A percentile compares a stretch with the other conserved stretches of the same genome.
Conservation (phyloP, 2,329 filamentous ascomycete genomes). For the Botrytis squamosa region DNA sequence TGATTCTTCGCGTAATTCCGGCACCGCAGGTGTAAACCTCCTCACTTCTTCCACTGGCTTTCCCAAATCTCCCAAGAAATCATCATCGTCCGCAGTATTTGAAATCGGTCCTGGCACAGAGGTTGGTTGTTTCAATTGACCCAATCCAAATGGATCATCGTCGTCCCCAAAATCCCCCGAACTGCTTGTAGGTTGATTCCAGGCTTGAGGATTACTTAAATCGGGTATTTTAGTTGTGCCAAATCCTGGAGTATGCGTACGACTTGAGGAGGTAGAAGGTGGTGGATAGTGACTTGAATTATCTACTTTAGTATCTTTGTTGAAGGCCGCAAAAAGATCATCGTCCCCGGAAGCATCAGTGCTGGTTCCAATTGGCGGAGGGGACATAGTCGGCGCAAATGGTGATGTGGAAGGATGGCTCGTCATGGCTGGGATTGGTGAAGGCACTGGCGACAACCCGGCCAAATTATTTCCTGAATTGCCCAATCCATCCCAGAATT, state of each 20-base stretch:
- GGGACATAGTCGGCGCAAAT: constrained; percentile 36
- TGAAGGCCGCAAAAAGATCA: constrained; percentile 67
- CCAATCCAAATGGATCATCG: constrained; percentile 86
- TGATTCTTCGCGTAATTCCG: constrained; percentile 28
- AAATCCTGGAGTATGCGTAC: constrained; percentile 46
- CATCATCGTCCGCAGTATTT: constrained; percentile 54
- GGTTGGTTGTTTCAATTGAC: constrained; percentile 49
- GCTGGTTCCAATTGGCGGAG: constrained; percentile 43
- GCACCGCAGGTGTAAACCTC: constrained; percentile 42
- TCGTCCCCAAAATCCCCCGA: constrained; percentile 52
- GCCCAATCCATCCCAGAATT: constrained; percentile 75
- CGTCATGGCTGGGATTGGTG: constrained; percentile 49
- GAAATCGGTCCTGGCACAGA: constrained; percentile 34
- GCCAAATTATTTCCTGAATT: constrained; percentile 45
- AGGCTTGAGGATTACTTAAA: constrained; percentile 54
- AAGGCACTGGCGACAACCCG: constrained; percentile 47
- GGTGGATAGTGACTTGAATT: constrained; percentile 65
- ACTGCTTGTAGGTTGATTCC: constrained; percentile 41
- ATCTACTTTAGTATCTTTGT: constrained; percentile 64
- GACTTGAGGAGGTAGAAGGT: constrained; percentile 43
- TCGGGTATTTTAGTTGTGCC: constrained; percentile 45
- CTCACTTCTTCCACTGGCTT: constrained; percentile 64
- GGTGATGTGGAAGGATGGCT: constrained; percentile 37
- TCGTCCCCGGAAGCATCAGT: constrained; percentile 49
- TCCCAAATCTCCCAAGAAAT: constrained; percentile 63